These are phyloP conservation scores for Boletus insuetus DNA, from an alignment of 768 basidiomycete genomes.

Conservation along the genomic window DNA sequence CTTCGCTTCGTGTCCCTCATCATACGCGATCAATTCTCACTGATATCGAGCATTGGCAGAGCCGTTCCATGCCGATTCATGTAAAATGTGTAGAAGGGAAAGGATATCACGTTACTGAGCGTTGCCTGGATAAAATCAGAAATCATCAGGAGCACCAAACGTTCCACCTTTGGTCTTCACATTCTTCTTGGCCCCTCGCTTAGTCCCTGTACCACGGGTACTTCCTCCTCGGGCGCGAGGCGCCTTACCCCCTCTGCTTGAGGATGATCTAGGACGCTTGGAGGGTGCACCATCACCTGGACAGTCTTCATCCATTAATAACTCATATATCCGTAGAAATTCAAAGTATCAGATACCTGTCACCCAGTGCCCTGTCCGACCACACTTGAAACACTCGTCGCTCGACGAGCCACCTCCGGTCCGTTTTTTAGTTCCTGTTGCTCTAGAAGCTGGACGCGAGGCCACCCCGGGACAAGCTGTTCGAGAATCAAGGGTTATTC, in stretches of 20 bases:
- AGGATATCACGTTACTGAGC: neutral
- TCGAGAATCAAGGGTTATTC: neutral
- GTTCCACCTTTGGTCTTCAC: slow-evolving; percentile 33
- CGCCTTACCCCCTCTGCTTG: slow-evolving; percentile 23
- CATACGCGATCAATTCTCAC: too few relatives aligned
- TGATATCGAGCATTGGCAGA: too few relatives aligned
- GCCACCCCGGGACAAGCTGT: slow-evolving; percentile 21
- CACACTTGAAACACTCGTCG: slow-evolving; percentile 52
- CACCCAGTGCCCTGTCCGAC: slow-evolving; percentile 58
- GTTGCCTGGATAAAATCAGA: slow-evolving; percentile 7
- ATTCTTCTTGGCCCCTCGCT: slow-evolving; percentile 27
- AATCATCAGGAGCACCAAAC: slow-evolving; percentile 33
- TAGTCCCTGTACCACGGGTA: slow-evolving; percentile 20
- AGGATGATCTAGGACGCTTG: slow-evolving; percentile 28
- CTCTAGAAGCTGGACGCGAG: slow-evolving; percentile 11
- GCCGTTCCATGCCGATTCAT: neutral
- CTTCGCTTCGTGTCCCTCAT: too few relatives aligned
- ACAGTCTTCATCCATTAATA: slow-evolving; percentile 20
- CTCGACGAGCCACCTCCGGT: slow-evolving; percentile 3
- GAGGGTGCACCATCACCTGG: slow-evolving; percentile 22
- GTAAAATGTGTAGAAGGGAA: neutral
- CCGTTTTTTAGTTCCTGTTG: neutral
- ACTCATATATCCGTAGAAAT: neutral
- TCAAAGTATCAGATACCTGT: slow-evolving; percentile 37
- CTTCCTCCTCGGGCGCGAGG: slow-evolving; percentile 26